Evolutionary conservation across 768 basidiomycete genomes (phyloP).

Genomic region (Boletus bicolor): DNA sequence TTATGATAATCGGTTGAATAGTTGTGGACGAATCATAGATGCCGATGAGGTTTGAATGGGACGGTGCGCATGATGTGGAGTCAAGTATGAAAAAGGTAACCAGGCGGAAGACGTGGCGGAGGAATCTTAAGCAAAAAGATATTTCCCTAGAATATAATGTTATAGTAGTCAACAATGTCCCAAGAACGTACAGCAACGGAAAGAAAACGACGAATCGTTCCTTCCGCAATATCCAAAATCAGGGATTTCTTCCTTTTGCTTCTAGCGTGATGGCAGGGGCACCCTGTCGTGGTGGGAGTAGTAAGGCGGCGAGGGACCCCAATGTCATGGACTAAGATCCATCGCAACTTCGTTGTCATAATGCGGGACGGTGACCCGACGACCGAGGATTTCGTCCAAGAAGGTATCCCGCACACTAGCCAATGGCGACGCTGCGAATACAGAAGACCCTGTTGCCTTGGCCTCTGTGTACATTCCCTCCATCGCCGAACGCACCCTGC

Average conservation of each 20-base stretch:
- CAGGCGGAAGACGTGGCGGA: slow-evolving; percentile 3
- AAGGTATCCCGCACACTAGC: slow-evolving; percentile 60
- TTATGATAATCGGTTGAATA: slow-evolving; percentile 21
- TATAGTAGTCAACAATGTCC: slow-evolving; percentile 34
- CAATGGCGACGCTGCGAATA: slow-evolving; percentile 62
- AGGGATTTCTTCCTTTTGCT: slow-evolving; percentile 4
- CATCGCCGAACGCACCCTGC: slow-evolving; percentile 63
- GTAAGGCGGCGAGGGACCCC: background rate
- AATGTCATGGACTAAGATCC: slow-evolving; percentile 39
- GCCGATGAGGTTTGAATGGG: slow-evolving; percentile 11
- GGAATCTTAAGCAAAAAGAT: slow-evolving; percentile 28
- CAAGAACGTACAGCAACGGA: slow-evolving; percentile 32
- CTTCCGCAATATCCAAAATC: slow-evolving; percentile 22
- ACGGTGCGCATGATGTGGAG: slow-evolving; percentile 6
- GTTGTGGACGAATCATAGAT: slow-evolving; percentile 26
- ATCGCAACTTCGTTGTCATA: slow-evolving; percentile 32
- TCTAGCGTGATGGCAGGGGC: background rate
- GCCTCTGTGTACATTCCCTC: slow-evolving; percentile 41
- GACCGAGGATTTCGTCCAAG: slow-evolving; percentile 58
- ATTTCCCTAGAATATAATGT: slow-evolving; percentile 36
- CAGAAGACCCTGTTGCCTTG: slow-evolving; percentile 33
- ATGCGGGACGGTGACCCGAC: slow-evolving; percentile 4
- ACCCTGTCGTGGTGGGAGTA: slow-evolving; percentile 6
- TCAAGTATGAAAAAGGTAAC: slow-evolving; percentile 11
- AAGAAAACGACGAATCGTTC: slow-evolving; percentile 7